A percentile compares a stretch with the other conserved stretches of the same genome.
Evolutionary conservation across 2,329 filamentous ascomycete species (phyloP).

Genomic region (Paecilomyces fulvus): DNA sequence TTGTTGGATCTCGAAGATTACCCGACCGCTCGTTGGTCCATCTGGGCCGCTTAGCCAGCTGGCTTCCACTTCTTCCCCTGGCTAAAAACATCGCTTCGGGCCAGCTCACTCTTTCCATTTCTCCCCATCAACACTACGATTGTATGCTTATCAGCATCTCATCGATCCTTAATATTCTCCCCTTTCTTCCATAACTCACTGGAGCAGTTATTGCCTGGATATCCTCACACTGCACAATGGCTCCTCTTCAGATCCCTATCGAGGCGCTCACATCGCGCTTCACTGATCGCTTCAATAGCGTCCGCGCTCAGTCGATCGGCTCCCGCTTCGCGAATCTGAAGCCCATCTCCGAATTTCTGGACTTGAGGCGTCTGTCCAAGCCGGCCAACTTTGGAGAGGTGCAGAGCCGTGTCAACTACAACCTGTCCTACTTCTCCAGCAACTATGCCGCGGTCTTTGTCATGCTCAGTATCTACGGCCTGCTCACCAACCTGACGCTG

Average conservation of each 20-base stretch:
- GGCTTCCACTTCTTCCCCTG: not conserved
- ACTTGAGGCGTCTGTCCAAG: slow-evolving; percentile 92
- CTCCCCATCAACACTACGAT: not conserved
- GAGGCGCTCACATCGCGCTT: slow-evolving; percentile 86
- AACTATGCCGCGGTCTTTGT: slow-evolving; percentile 93
- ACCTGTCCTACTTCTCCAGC: slow-evolving; percentile 92
- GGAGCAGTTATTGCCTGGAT: not conserved
- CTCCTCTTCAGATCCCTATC: slow-evolving; percentile 84
- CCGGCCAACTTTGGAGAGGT: slow-evolving; percentile 83
- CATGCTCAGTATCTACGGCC: slow-evolving; percentile 91
- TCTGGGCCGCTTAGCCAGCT: not conserved
- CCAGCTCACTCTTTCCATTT: not conserved
- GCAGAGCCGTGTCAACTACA: slow-evolving; percentile 93
- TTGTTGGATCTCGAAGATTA: not conserved
- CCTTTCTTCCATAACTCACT: not conserved
- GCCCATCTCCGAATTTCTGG: slow-evolving; percentile 86
- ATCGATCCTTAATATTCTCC: not conserved
- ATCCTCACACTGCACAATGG: slow-evolving; percentile 47
- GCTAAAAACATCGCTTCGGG: not conserved
- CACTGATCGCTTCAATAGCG: slow-evolving; percentile 78
- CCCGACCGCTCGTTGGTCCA: not conserved
- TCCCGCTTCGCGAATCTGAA: slow-evolving; percentile 86
- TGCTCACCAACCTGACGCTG: slow-evolving; percentile 77
- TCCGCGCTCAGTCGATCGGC: slow-evolving; percentile 69
- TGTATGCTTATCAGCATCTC: not conserved